Conservation (phyloP, 2,329 filamentous ascomycete genomes). For the Thermomyces lanuginosus region DNA sequence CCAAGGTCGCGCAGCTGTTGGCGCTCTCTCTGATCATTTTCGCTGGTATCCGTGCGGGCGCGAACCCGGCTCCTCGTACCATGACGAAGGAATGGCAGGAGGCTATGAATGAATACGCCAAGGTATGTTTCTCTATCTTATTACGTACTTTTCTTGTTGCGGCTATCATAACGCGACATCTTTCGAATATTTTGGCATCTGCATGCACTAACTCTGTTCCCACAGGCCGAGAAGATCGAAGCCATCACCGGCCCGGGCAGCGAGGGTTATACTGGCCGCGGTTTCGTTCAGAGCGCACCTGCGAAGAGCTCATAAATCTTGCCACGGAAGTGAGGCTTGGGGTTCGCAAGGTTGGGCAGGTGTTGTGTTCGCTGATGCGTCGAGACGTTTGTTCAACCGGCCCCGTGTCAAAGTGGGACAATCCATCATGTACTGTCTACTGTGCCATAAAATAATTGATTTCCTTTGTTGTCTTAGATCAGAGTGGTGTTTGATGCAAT, state of each 20-base stretch:
- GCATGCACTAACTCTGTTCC: background rate
- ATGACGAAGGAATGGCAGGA: slow-evolving; percentile 98
- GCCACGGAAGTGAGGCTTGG: too few species aligned
- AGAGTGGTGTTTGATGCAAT: slow-evolving; percentile 11
- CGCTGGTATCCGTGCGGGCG: slow-evolving; percentile 52
- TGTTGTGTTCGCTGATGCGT: too few species aligned
- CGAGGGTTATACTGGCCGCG: slow-evolving; percentile 61
- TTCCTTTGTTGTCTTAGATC: slow-evolving; percentile 27
- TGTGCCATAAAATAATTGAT: slow-evolving; percentile 30
- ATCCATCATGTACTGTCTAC: slow-evolving; percentile 23
- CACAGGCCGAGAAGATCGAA: slow-evolving; percentile 65
- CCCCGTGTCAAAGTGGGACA: too few species aligned
- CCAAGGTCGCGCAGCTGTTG: slow-evolving; percentile 55
- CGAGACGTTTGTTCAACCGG: too few species aligned
- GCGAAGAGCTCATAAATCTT: slow-evolving; percentile 17
- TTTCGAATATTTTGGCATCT: too few species aligned
- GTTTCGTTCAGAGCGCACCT: slow-evolving; percentile 52
- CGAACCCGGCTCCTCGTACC: slow-evolving; percentile 57
- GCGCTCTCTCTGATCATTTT: slow-evolving; percentile 55
- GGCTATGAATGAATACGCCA: slow-evolving; percentile 82
- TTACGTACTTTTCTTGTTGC: too few species aligned
- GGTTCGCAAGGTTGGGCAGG: too few species aligned
- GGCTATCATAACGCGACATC: too few species aligned
- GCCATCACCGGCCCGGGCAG: slow-evolving; percentile 72
- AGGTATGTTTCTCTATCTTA: slow-evolving; percentile 40